Evolutionary conservation across 2,329 filamentous ascomycete genomes (phyloP).

Genomic region (Paecilomyces niveus): DNA sequence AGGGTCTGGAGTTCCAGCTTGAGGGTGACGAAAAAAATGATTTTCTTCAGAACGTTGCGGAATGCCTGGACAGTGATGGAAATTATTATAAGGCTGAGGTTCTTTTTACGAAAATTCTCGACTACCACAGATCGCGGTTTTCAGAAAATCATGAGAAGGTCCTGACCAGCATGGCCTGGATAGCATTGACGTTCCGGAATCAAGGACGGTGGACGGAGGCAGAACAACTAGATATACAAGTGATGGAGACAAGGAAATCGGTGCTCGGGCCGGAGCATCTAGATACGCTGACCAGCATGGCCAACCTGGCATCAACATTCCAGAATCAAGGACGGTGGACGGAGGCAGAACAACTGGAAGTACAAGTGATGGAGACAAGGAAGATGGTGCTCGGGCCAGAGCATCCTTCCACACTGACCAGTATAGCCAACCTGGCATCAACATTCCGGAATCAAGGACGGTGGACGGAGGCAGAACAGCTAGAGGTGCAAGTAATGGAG

Average conservation of each 20-base stretch:
- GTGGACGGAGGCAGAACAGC: no score
- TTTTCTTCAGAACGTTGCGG: no score
- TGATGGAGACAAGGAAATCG: neutral
- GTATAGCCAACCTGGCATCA: constrained; percentile 7
- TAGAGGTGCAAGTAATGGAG: no score
- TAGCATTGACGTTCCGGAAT: neutral
- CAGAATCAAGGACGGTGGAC: neutral
- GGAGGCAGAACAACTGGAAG: constrained; percentile 3
- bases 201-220: constrained; percentile 6
- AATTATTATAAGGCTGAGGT: no score
- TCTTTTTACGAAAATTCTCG: no score
- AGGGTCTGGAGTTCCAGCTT: neutral
- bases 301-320: neutral
- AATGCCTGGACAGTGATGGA: no score
- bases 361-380: constrained; percentile 2
- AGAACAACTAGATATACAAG: constrained; percentile 3
- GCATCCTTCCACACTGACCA: constrained; percentile 11
- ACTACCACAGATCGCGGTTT: no score
- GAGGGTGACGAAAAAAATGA: no score
- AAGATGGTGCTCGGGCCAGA: constrained; percentile 8
- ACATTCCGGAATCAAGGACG: constrained; percentile 4
- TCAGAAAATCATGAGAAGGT: no score
- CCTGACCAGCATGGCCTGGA: no score
- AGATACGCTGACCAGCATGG: constrained; percentile 3
- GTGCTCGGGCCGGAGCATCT: constrained; percentile 1